Base-by-base conservation (phyloP, 805 yeast genomes). In the Saccharomycopsis babjevae region DNA sequence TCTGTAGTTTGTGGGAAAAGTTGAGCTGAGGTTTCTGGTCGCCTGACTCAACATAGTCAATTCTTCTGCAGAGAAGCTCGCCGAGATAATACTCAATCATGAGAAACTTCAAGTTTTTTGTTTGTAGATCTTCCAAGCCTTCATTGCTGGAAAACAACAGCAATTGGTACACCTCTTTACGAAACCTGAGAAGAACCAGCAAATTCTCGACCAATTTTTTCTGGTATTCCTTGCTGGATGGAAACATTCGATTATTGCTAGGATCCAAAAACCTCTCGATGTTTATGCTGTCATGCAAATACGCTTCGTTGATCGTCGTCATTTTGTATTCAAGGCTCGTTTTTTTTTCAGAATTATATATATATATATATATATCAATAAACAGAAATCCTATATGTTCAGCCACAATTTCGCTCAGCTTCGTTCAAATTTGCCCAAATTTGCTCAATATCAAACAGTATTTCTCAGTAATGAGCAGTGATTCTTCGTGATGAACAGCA, bases 111-210 rank as follows among this genome's bases (percentile, higher is more conserved):
- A 91, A 69, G 54, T 88, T 83, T 5, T 73, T 69, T 0, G 96
- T 86, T 46, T 80, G 76, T 11, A 91, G 67, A 66, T 91, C 97
- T 0, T 83, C 88, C 1, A 88, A 61, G 0, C 77, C 68, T 69
- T 91, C 97, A 70, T 89, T 89, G 13, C 74, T 72, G 66, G 93
- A 86, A 73, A 88, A 90, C 28, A 90, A 70, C 1, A 83, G 76
- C 18, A 84, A 71, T n/a, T 73, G 72, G 13, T 76, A 73, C 0
- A 85, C 75, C 13, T 75, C 69, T 11, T 46, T 22, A 13, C 54
- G 38, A 32, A 59, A 46, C 25, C 25, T 22, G 5, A 59, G 46
- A 5, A 56, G 39, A 15, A 16, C 10, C 39, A 8, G 34, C 1
- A 59, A 11, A 25, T 30, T 10, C 15, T 34, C 32, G 13, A 59